phyloP scores from a whole-genome alignment of 2,329 filamentous ascomycete species.

The Penicillium sp. region DNA sequence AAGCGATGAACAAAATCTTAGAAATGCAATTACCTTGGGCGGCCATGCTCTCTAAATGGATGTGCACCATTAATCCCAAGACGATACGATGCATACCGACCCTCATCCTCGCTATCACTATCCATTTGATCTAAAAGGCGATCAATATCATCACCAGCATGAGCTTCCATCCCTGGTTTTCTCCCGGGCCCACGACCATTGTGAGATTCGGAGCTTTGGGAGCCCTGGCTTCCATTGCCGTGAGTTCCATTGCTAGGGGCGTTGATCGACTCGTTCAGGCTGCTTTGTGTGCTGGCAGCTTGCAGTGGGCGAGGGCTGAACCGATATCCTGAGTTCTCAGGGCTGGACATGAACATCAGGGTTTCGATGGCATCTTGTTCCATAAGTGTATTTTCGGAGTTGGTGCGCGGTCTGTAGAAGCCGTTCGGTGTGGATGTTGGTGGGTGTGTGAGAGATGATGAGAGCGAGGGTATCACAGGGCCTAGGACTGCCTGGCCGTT shows the following conservation, averaged over 20 bases:
- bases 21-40: conserved; percentile 9
- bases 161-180: conserved; percentile 28
- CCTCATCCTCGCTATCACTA: conserved; percentile 38
- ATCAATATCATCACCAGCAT: conserved; percentile 42
- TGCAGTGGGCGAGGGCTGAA: conserved; percentile 34
- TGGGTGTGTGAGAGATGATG: conserved; percentile 18
- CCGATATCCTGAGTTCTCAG: conserved; percentile 47
- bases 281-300: conserved; percentile 22
- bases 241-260: conserved; percentile 6
- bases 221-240: conserved; percentile 15
- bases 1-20: background rate
- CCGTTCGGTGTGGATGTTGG: conserved; percentile 24
- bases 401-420: conserved; percentile 32
- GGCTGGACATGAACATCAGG: conserved; percentile 51
- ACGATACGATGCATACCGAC: conserved; percentile 18
- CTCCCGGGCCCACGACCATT: conserved; percentile 8
- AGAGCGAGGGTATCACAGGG: conserved; percentile 34
- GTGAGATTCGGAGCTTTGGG: conserved; percentile 17
- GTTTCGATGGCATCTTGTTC: conserved; percentile 53
- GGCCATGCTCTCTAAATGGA: conserved; percentile 5
- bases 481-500: conserved; percentile 22
- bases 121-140: conserved; percentile 43
- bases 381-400: conserved; percentile 46
- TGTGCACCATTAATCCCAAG: conserved; percentile 5
- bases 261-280: conserved; percentile 26